A percentile compares a stretch with the other conserved stretches of the same genome.
Evolutionary conservation across 228 moss, liverwort and hornwort species (phyloP).

Genomic region (Sphagnum fallax): DNA sequence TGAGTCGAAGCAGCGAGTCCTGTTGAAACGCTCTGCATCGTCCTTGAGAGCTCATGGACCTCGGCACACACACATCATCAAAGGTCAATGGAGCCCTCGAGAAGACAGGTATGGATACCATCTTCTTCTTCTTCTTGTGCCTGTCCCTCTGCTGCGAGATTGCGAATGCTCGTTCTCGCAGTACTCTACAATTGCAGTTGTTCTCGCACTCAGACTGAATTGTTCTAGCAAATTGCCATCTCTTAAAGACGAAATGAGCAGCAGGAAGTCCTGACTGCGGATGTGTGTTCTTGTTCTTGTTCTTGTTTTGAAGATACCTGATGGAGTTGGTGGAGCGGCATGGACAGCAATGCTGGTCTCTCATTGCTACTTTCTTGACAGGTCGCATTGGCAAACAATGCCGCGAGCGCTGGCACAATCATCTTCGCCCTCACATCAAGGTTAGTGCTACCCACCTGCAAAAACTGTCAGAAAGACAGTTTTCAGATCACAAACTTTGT

Average conservation of each 20-base stretch:
- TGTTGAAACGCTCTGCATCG: slow-evolving; percentile 63
- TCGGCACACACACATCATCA: slow-evolving; percentile 89
- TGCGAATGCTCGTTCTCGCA: neutral
- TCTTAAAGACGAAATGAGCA: too few species aligned
- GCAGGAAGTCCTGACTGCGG: neutral
- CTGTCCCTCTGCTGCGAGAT: neutral
- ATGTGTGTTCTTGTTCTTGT: neutral
- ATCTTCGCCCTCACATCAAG: slow-evolving; percentile 97
- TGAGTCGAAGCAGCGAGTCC: slow-evolving; percentile 46
- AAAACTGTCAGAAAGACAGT: too few species aligned
- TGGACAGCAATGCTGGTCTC: slow-evolving; percentile 95
- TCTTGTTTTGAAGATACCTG: slow-evolving; percentile 49
- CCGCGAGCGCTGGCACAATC: slow-evolving; percentile 99
- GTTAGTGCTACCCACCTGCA: slow-evolving; percentile 11
- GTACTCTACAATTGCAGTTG: neutral
- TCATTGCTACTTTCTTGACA: slow-evolving; percentile 72
- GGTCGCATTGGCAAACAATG: slow-evolving; percentile 98
- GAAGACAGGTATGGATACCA: slow-evolving; percentile 66
- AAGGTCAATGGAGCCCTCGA: slow-evolving; percentile 95
- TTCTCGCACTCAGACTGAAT: neutral
- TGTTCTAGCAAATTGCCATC: too few species aligned
- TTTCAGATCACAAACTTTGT: too few species aligned
- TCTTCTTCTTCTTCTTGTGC: neutral
- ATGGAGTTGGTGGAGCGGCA: slow-evolving; percentile 93
- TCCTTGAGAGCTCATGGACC: slow-evolving; percentile 96